A percentile compares a stretch with the other conserved stretches of the same genome.
Conservation (phyloP, 345 rosid species). For the Gossypium anomalum region DNA sequence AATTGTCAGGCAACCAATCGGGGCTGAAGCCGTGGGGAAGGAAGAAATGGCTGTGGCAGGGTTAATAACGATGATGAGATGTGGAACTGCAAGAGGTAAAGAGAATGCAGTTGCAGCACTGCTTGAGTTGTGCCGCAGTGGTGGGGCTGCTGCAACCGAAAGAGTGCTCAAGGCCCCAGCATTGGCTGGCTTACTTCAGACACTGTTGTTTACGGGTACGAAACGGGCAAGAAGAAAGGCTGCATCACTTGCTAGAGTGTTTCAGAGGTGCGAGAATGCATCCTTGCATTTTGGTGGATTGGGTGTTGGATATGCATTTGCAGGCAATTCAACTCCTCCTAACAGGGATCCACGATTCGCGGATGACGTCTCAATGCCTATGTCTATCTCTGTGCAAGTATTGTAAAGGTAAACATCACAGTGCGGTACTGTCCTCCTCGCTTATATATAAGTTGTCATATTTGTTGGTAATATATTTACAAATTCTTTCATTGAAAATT, state of each 20-base stretch:
- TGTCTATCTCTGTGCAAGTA: conserved; percentile 51
- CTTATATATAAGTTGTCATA: conserved; percentile 15
- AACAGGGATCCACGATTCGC: conserved; percentile 37
- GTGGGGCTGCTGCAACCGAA: conserved; percentile 70
- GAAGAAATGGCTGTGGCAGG: conserved; percentile 72
- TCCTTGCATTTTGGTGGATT: conserved; percentile 53
- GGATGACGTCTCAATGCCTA: conserved; percentile 61
- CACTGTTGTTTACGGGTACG: conserved; percentile 79
- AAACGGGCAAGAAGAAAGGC: conserved; percentile 97
- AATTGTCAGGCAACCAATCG: conserved; percentile 71
- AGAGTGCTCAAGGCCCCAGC: conserved; percentile 75
- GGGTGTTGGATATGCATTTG: conserved; percentile 57
- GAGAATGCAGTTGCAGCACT: conserved; percentile 93
- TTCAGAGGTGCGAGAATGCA: conserved; percentile 69
- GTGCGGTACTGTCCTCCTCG: conserved; percentile 8
- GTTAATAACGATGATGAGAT: conserved; percentile 74
- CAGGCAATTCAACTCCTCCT: conserved; percentile 47
- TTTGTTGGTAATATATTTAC: conserved; percentile 30
- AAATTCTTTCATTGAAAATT: conserved; percentile 54
- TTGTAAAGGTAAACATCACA: conserved; percentile 36
- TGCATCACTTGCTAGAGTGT: conserved; percentile 85
- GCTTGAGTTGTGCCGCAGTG: conserved; percentile 84
- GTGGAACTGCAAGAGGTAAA: conserved; percentile 92
- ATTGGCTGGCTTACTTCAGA: conserved; percentile 76
- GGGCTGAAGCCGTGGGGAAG: conserved; percentile 75